Evolutionary conservation across 192 early-diverging fungal species (phyloP).

Genomic region (Coemansia javaensis): DNA sequence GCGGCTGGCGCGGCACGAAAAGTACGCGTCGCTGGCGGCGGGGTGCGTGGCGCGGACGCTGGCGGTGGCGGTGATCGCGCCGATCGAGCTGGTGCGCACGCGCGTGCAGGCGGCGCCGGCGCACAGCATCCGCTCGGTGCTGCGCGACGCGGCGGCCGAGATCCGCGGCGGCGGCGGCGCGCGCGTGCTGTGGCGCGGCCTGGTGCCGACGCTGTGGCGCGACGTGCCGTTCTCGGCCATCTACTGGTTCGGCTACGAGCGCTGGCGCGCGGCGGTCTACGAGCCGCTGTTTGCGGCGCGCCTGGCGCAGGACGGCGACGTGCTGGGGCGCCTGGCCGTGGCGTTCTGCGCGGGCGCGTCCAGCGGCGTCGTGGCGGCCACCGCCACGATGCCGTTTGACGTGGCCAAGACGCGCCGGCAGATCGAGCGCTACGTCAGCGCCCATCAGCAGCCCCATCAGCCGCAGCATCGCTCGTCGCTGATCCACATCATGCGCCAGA

Average conservation of each 20-base stretch:
- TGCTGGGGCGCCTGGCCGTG: conserved; percentile 53
- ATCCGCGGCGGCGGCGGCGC: conserved; percentile 55
- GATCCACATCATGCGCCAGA: conserved; percentile 26
- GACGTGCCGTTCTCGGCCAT: conserved; percentile 94
- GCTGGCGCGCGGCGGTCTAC: conserved; percentile 55
- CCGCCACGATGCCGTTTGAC: conserved; percentile 91
- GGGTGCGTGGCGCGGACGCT: conserved; percentile 75
- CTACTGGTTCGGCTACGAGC: conserved; percentile 92
- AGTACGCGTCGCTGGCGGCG: conserved; percentile 66
- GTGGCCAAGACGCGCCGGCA: conserved; percentile 91
- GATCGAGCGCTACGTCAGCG: conserved; percentile 47
- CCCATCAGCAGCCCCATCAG: conserved; percentile 22
- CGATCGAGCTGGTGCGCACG: conserved; percentile 87
- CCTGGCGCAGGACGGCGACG: conserved; percentile 1
- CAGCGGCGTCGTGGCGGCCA: conserved; percentile 85
- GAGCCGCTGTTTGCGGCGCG: conserved; percentile 16
- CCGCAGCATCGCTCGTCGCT: neutral
- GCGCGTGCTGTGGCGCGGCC: conserved; percentile 75
- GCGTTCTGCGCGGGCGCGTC: conserved; percentile 79
- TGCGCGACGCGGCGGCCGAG: conserved; percentile 59
- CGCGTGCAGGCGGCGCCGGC: conserved; percentile 75
- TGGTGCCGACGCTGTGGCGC: conserved; percentile 84
- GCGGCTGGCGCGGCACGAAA: conserved; percentile 28
- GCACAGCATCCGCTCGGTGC: conserved; percentile 58
- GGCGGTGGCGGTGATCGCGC: conserved; percentile 77